A percentile compares a stretch with the other conserved stretches of the same genome.
Conservation (phyloP, 441 rosid genomes). For the Pelargonium cotyledonis region DNA sequence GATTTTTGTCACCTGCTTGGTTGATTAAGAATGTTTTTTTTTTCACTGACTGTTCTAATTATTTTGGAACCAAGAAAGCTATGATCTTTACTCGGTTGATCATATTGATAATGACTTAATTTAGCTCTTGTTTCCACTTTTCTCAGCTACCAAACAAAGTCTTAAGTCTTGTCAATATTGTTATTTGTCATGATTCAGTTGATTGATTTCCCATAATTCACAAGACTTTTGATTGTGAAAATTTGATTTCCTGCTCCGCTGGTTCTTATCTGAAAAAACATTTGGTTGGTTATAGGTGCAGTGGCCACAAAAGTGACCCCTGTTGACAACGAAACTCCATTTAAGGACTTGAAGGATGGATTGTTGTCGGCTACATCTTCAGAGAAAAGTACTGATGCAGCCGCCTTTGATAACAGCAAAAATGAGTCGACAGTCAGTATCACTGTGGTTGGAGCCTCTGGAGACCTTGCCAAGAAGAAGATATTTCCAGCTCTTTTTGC, state of each 20-base stretch:
- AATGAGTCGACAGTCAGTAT: conserved; percentile 66
- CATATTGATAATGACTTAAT: not conserved
- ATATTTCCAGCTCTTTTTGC: conserved; percentile 97
- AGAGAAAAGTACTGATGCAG: conserved; percentile 32
- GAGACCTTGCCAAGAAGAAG: conserved; percentile 93
- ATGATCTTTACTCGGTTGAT: not conserved
- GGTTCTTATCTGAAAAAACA: not conserved
- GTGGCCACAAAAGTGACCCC: conserved; percentile 38
- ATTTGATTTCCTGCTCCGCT: not conserved
- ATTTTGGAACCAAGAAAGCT: not conserved
- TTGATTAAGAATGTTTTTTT: not conserved
- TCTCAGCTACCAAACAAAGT: conserved; percentile 1
- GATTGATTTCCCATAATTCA: not conserved
- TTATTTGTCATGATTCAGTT: not conserved
- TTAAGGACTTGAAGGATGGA: conserved; percentile 42
- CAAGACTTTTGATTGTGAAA: too few relatives aligned
- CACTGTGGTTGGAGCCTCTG: conserved; percentile 91
- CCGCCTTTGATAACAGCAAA: conserved; percentile 29
- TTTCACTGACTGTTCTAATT: not conserved
- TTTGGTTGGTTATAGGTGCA: conserved; percentile 45
- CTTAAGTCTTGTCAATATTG: not conserved
- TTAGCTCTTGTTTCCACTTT: not conserved
- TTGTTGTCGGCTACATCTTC: conserved; percentile 33
- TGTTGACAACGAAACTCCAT: conserved; percentile 31
- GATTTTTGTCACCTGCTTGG: not conserved